Conservation (phyloP, 2,329 filamentous ascomycete species). For the Akanthomyces muscarius region DNA sequence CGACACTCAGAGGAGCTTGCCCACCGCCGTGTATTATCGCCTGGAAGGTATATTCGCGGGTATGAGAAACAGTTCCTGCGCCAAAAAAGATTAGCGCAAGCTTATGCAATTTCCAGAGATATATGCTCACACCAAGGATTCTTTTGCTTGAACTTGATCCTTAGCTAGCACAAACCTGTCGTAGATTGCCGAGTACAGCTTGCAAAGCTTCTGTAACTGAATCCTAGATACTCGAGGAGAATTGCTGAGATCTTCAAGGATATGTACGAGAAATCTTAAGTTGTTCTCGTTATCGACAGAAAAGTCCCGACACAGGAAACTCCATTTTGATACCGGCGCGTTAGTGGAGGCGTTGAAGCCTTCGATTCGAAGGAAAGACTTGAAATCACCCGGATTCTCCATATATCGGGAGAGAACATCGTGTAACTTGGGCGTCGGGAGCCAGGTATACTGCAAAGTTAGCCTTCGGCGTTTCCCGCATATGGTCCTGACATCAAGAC, state of each 20-base stretch:
- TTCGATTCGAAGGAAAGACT: conserved; percentile 9
- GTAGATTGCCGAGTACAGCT: neutral
- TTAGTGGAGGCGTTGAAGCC: neutral
- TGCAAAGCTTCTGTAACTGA: neutral
- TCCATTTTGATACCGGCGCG: too few species aligned
- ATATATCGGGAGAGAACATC: neutral
- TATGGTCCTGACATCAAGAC: neutral
- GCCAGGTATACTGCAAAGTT: neutral
- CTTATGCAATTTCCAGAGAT: neutral
- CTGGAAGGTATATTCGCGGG: neutral
- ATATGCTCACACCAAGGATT: neutral
- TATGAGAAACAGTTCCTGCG: neutral
- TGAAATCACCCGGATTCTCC: neutral
- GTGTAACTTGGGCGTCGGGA: conserved; percentile 1
- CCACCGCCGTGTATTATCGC: neutral
- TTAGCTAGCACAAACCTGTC: neutral
- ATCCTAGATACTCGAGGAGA: neutral
- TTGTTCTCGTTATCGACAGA: too few species aligned
- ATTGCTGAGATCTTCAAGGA: too few species aligned
- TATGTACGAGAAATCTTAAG: too few species aligned
- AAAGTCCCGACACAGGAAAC: too few species aligned
- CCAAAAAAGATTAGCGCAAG: neutral
- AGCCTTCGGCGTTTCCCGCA: neutral
- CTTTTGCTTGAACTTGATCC: neutral
- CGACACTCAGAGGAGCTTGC: conserved; percentile 1